A percentile compares a stretch with the other conserved stretches of the same genome.
phyloP scores from a whole-genome alignment of 495 filamentous ascomycete genomes.

The Talaromyces thailandensis region DNA sequence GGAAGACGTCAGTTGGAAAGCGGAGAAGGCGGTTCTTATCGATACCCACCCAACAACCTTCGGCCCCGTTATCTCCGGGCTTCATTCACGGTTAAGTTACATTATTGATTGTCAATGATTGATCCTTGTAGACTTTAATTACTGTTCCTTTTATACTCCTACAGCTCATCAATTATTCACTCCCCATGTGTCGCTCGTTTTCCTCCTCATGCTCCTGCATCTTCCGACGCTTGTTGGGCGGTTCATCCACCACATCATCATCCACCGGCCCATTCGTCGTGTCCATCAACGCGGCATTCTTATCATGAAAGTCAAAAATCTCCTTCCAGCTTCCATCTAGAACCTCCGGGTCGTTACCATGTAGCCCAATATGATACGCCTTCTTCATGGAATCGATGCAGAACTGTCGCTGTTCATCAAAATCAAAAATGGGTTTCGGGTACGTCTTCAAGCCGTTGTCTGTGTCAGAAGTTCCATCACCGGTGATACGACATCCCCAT shows the following conservation, averaged over 20 bases:
- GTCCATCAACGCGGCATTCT: neutral
- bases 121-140: no score
- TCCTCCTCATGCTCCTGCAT: neutral
- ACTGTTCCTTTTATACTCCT: no score
- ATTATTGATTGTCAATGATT: no score
- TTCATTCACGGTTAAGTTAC: neutral
- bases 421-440: conserved; percentile 68
- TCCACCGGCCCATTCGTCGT: neutral
- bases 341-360: conserved; percentile 50
- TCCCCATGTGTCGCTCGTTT: neutral
- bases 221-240: neutral
- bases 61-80: neutral
- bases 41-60: no score
- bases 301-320: conserved; percentile 32
- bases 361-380: conserved; percentile 51
- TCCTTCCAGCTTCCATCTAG: conserved; percentile 53
- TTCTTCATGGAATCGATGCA: conserved; percentile 57
- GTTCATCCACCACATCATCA: neutral
- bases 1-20: neutral
- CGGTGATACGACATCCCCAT: conserved; percentile 47
- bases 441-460: conserved; percentile 36
- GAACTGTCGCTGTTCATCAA: conserved; percentile 43
- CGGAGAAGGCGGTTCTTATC: neutral
- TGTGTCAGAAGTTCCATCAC: conserved; percentile 28
- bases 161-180: no score